A percentile compares a stretch with the other conserved stretches of the same genome.
Evolutionary conservation across 2,329 filamentous ascomycete species (phyloP).

Genomic region (Trichophyton verrucosum): DNA sequence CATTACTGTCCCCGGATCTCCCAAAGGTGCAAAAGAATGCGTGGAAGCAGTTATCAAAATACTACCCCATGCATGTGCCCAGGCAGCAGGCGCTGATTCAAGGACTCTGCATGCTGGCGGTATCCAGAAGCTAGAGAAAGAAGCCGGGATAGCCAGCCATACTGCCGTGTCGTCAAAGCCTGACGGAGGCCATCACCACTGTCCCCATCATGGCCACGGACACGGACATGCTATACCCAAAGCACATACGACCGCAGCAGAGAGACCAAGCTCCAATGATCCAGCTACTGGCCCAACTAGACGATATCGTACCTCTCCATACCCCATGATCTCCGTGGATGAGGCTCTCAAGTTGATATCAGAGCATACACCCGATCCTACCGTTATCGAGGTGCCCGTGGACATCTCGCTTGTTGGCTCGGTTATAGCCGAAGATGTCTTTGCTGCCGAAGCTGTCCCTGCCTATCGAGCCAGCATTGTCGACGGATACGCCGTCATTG

Average conservation of each 20-base stretch:
- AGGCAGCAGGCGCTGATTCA: conserved; percentile 74
- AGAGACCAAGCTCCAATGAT: conserved; percentile 47
- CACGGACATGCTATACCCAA: conserved; percentile 53
- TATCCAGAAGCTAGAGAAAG: conserved; percentile 67
- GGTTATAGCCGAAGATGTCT: conserved; percentile 72
- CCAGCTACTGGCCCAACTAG: conserved; percentile 49
- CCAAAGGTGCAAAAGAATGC: conserved; percentile 91
- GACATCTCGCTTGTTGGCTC: conserved; percentile 56
- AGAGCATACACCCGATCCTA: conserved; percentile 56
- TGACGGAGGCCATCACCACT: conserved; percentile 25
- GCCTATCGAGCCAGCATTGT: conserved; percentile 94
- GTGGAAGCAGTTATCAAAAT: conserved; percentile 76
- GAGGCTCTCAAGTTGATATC: conserved; percentile 64
- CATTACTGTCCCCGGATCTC: conserved; percentile 82
- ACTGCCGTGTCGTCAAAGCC: conserved; percentile 13
- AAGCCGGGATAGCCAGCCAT: conserved; percentile 51
- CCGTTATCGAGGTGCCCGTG: conserved; percentile 47
- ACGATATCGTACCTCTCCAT: conserved; percentile 74
- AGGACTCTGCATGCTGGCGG: conserved; percentile 68
- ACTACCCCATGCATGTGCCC: conserved; percentile 88
- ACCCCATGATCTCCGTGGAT: conserved; percentile 77
- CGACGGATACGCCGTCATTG: conserved; percentile 83
- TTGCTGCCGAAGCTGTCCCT: conserved; percentile 69
- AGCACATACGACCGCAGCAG: conserved; percentile 57
- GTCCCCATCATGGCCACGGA: conserved; percentile 43